Base-by-base conservation (phyloP, 2,329 filamentous ascomycete genomes). In the Aspergillus sp. region DNA sequence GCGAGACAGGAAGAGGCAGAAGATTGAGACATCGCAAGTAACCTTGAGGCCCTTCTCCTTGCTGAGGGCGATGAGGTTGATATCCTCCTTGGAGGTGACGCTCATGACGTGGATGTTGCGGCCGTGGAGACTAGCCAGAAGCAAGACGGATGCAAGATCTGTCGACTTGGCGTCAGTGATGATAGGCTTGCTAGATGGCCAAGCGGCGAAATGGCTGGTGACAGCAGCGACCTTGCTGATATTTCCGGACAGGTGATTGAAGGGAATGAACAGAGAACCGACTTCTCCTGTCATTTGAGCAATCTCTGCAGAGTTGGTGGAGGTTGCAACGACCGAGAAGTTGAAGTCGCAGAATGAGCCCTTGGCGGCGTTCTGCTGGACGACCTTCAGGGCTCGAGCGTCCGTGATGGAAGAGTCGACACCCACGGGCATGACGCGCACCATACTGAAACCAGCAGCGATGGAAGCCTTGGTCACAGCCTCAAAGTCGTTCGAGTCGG, bases 201-300 rank as follows among this genome's bases (percentile, higher is more conserved):
- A 93, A 25, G 87, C 84, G 63, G 89, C 89, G 71, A 93, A 93
- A 80, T 93, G 91, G 63, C 88, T 86, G 57, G 89, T 91, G 64
- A 93, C 89, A 9, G 90, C 87, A 22, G 91, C 89, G 50, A 93
- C 91, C 81, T 92, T 92, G 84, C 87, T 92, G 76, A 93, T 92
- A 76, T 93, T 93, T 69, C 90, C 90, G 62, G 89, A 91, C 28
- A 93, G 81, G 75, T 91, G 82, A 77, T 93, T 92, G 83, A 93
- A 93, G 15, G 91, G 91, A 64, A 93, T 91, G 80, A 92, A 93
- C 48, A 93, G 82, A 22, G 91, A 92, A 30, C 91, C 91, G 59
- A 93, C 91, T 67, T 93, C 90, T 53, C 85, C 82, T 19, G 88
- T 87, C 59, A 93, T 84, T 66, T 89, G 84, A 71, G 87, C 89